Evolutionary conservation across 2,329 filamentous ascomycete genomes (phyloP), one percentile per base, ranked within the genome.

Genomic region (Davidsoniella neocaledoniae): DNA sequence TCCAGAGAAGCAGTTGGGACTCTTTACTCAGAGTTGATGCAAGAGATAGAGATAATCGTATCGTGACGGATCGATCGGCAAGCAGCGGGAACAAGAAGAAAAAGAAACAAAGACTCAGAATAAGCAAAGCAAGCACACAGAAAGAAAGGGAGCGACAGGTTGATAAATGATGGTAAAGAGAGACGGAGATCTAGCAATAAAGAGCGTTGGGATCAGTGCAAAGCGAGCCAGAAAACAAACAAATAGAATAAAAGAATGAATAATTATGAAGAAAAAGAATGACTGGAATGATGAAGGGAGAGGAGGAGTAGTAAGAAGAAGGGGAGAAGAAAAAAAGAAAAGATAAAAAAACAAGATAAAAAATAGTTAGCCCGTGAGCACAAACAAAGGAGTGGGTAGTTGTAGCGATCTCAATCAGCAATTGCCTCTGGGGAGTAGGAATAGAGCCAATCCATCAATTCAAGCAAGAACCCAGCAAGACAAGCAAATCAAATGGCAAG

Each of bases 241-340:
- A 4, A 44, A 49, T 17, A 26, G 17, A 38, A 14, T 48, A 40
- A 25, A 38, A 29, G 39, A 14, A 42, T 14, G 33, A 23, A 29
- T 37, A 46, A 37, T 43, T 21, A 43, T 50, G 36, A 37, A 48
- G 42, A 43, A 50, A 52, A 50, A 47, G 45, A 45, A 25, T 26
- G 17, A 21, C 12, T 33, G 29, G 29, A 33, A 33, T 12, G 29
- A 33, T 44, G 48, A 29, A 42, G 47, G 39, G 42, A 54, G 33
- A 37, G 14, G 33, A 38, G 33, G 8, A 36, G 7, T 8, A 38
- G 21, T 53, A 49, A 51, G 41, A 54, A 48, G 48, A 55, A 55
- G 48, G 52, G 57, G 29, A 12, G 12, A 33, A 12, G 4, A 33
- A 33, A 12, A 54, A 54, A 43, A 43, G 14, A 43, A 43, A 9